Evolutionary conservation across 257 asterid genomes (phyloP).

Genomic region (Cinchona pubescens): DNA sequence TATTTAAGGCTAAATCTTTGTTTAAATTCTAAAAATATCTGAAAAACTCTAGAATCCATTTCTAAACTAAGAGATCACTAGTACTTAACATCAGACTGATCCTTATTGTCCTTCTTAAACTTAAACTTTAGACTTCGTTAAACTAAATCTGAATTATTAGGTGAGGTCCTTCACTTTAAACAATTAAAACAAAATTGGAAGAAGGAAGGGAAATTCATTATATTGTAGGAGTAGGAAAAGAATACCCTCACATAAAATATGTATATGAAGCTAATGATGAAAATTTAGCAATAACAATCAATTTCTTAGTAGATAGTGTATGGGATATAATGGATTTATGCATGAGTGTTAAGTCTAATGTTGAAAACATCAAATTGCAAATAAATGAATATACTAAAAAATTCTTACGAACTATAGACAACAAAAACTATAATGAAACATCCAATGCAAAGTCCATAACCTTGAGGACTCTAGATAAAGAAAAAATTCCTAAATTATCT

Average conservation of each 20-base stretch:
- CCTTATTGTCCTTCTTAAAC: no score
- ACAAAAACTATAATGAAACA: not conserved
- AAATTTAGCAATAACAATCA: not conserved
- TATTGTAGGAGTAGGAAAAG: not conserved
- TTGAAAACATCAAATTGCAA: not conserved
- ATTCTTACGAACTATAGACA: no score
- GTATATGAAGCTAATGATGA: not conserved
- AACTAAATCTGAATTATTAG: no score
- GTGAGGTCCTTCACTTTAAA: no score
- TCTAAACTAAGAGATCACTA: no score
- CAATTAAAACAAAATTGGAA: not conserved
- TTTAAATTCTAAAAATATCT: no score
- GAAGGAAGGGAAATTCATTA: not conserved
- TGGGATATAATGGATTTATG: not conserved
- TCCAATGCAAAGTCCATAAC: not conserved
- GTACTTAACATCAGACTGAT: no score
- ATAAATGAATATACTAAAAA: not conserved
- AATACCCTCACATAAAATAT: not conserved
- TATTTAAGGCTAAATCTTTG: no score
- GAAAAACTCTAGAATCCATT: no score
- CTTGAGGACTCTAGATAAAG: not conserved
- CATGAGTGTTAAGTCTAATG: not conserved
- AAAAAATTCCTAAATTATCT: not conserved
- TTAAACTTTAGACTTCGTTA: no score
- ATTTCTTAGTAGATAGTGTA: not conserved